A percentile compares a stretch with the other conserved stretches of the same genome.
Evolutionary conservation across 2,329 filamentous ascomycete species (phyloP).

Genomic region (Hortaea sp.): DNA sequence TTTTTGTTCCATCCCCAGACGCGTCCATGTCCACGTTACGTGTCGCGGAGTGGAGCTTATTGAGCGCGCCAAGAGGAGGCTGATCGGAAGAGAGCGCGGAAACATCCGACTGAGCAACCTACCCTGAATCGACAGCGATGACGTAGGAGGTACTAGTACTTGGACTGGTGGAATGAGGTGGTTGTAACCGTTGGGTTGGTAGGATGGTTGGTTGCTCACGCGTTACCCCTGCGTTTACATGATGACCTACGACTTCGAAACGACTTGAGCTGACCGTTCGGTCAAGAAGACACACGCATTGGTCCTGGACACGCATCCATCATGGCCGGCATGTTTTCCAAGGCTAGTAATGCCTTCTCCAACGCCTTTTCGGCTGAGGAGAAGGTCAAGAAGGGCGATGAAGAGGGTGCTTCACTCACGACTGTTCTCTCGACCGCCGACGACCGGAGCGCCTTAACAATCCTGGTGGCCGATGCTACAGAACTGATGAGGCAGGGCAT

Average conservation of each 20-base stretch:
- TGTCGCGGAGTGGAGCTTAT: not conserved
- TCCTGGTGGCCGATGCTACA: slow-evolving; percentile 37
- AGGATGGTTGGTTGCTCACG: too few species aligned
- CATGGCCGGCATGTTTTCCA: slow-evolving; percentile 19
- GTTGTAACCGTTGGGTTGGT: too few species aligned
- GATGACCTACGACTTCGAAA: too few species aligned
- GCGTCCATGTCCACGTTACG: not conserved
- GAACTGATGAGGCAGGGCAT: slow-evolving; percentile 37
- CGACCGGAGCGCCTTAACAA: slow-evolving; percentile 34
- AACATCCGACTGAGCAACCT: too few species aligned
- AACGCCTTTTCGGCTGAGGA: slow-evolving; percentile 10
- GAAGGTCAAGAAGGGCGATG: slow-evolving; percentile 4
- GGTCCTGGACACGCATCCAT: not conserved
- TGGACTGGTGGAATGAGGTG: too few species aligned
- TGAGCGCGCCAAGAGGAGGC: not conserved
- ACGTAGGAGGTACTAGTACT: too few species aligned
- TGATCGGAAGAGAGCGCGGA: too few species aligned
- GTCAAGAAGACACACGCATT: too few species aligned
- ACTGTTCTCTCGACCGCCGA: slow-evolving; percentile 35
- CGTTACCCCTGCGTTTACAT: too few species aligned
- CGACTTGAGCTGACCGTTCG: too few species aligned
- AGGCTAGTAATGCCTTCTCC: slow-evolving; percentile 9
- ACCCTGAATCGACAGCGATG: too few species aligned
- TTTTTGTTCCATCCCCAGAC: not conserved
- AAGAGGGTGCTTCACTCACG: slow-evolving; percentile 30